Percentiles rank a stretch among this genome's conserved stretches.
Evolutionary conservation across 1,284 basidiomycete genomes (phyloP).

Genomic region (Boletus semigastroideus): DNA sequence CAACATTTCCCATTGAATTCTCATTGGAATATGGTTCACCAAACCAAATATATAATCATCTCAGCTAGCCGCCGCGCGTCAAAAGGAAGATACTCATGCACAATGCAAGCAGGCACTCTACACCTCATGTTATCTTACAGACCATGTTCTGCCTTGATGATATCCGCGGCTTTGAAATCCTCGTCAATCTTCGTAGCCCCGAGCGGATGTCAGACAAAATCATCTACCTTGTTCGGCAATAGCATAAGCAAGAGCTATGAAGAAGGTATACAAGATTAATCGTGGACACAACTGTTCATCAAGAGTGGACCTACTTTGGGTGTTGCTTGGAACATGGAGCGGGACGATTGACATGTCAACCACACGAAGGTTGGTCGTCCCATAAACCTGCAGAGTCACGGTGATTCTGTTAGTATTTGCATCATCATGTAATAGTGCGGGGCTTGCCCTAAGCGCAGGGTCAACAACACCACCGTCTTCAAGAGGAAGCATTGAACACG

Average conservation of each 20-base stretch:
- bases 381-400: not conserved
- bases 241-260: not conserved
- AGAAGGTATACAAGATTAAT: not conserved
- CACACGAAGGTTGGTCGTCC: slow-evolving; percentile 2
- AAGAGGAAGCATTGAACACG: slow-evolving; percentile 6
- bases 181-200: not conserved
- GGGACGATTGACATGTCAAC: slow-evolving; percentile 2
- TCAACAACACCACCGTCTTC: slow-evolving; percentile 4
- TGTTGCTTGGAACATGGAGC: slow-evolving; percentile 1
- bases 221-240: slow-evolving; percentile 4
- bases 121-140: not conserved
- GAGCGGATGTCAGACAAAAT: not conserved
- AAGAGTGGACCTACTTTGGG: not conserved
- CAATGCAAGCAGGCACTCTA: too few relatives aligned
- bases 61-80: too few relatives aligned
- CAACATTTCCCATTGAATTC: too few relatives aligned
- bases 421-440: not conserved
- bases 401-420: not conserved
- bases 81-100: too few relatives aligned
- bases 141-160: slow-evolving; percentile 4
- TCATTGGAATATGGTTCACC: too few relatives aligned
- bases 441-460: not conserved
- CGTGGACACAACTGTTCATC: not conserved
- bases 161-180: not conserved
- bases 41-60: too few relatives aligned